Base-by-base conservation (phyloP, 169 alveolate genomes). In the Eimeria praecox region DNA sequence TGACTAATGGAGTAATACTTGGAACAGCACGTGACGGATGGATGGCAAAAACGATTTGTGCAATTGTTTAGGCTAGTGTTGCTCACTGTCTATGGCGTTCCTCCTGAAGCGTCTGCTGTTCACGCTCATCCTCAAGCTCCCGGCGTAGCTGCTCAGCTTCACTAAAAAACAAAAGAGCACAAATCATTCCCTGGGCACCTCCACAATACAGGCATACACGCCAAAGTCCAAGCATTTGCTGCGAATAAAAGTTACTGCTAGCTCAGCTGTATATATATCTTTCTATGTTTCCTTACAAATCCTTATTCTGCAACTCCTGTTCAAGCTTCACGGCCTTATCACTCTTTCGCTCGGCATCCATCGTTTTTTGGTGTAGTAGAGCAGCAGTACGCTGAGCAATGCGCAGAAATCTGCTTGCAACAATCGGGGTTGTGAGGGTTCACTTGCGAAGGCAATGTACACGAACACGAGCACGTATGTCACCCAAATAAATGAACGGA, bases 41-140 rank as follows among this genome's bases (percentile, higher is more conserved):
- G n/a, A 52, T 52, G 24, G 49, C 30, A 30, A 30, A 27, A 30
- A 44, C 30, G 16, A 24, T 27, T 42, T 6, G 24, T 12, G 62
- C 62, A 44, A 77, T 18, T n/a, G 56, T 75, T 52, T 75, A 20
- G 2, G 24, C 0, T 52, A n/a, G 49, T 49, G 90, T 40, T 3
- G 49, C 94, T 42, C 49, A 88, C 94, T 66, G 94, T n/a, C 30
- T 62, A 30, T 88, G 71, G 38, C 85, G 94, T 49, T 88, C 94
- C 69, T 88, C 94, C 24, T 66, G 82, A 18, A 88, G 66, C 2
- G 94, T 88, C 73, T 88, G 94, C 94, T 88, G 94, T 30, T 88
- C 94, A 38, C 94, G 82, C 64, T 88, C 94, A 42, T 88, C 94
- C 71, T 88, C 94, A 40, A 88, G 94, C 85, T 88, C 94, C 8